Base-by-base conservation (phyloP, 495 filamentous ascomycete species). In the Xylaria venustula region DNA sequence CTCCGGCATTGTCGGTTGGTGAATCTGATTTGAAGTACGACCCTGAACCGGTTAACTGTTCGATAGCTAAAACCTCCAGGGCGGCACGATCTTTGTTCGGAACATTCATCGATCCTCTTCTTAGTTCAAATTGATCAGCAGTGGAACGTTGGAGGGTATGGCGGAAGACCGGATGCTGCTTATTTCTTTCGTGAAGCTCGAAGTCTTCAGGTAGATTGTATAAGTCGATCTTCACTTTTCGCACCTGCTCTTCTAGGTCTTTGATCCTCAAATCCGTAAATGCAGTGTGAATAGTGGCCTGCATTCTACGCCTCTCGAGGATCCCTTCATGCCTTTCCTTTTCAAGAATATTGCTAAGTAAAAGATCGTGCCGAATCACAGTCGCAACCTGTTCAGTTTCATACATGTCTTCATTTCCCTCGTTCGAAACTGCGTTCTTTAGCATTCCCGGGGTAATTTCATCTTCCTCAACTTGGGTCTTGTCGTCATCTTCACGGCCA, bases 181-280 rank as follows among this genome's bases (percentile, higher is more conserved):
- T 1, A n/a, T 26, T 6, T 11, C 0, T 0, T 9, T 4, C 4
- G 2, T 3, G 6, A 17, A 25, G 14, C 0, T 42, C 34, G 15
- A 47, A 46, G 25, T 45, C 20, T 15, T 46, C 11, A 0, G 54
- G 54, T 11, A 57, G 19, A 15, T 57, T 47, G 23, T 47, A 34
- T 3, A 57, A 9, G 5, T 46, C 40, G 20, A 47, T 40, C 17
- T 4, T 28, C 6, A 57, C 22, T 57, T n/a, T n/a, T 14, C 40
- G 26, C 12, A 57, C 5, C 26, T 57, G 40, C 7, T 46, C 12
- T 34, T 57, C 54, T 9, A 57, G 54, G 22, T 57, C 54, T 20
- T 30, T 7, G 17, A 57, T 57, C 26, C 54, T 45, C 8, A 47
- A 17, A 9, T 46, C 54, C 1, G 54, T 57, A 20, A 57, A 57